phyloP scores from a whole-genome alignment of 2,329 filamentous ascomycete species.

The Ciborinia camelliae region DNA sequence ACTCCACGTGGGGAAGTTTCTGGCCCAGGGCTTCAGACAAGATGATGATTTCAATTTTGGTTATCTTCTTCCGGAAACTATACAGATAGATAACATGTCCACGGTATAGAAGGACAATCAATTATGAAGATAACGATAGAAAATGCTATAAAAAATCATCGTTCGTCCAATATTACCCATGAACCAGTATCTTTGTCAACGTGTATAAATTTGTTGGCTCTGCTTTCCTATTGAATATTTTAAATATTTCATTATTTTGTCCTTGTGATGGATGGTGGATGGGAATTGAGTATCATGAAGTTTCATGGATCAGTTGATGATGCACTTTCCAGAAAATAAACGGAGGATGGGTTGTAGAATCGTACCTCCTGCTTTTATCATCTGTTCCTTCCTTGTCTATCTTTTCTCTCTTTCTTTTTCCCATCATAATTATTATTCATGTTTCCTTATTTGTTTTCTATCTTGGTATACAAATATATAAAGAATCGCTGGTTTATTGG shows the following conservation, averaged over 20 bases:
- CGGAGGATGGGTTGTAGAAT: not conserved
- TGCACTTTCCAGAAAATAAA: not conserved
- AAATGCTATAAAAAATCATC: not conserved
- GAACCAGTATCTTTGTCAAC: not conserved
- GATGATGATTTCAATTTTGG: not conserved
- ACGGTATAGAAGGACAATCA: not conserved
- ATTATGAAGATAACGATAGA: not conserved
- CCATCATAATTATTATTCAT: not conserved
- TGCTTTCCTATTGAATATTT: not conserved
- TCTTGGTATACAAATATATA: not conserved
- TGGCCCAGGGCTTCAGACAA: not conserved
- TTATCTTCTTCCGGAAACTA: not conserved
- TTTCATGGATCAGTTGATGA: not conserved
- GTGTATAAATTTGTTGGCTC: not conserved
- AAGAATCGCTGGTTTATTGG: too few relatives aligned
- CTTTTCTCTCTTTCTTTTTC: not conserved
- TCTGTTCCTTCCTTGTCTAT: not conserved
- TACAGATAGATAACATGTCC: not conserved
- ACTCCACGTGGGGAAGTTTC: not conserved
- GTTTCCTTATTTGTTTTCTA: not conserved
- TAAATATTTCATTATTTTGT: not conserved
- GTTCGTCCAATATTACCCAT: not conserved
- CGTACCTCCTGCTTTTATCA: slow-evolving; percentile 20
- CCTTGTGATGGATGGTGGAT: not conserved
- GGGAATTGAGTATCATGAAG: too few relatives aligned